Conservation (phyloP, 1,284 basidiomycete species). For the Boletus chippewaensis region DNA sequence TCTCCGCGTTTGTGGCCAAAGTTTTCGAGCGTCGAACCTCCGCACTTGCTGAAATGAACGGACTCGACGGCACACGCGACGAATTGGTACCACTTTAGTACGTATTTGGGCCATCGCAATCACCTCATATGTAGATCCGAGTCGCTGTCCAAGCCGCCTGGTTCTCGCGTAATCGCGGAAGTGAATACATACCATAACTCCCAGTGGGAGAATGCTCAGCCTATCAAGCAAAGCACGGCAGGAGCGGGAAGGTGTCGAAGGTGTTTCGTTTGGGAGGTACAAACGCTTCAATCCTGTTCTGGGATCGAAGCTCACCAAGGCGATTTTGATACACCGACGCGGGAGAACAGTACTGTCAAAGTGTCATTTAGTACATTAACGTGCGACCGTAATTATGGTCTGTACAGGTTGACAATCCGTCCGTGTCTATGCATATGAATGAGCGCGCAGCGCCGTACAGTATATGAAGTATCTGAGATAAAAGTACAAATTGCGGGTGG, state of each 20-base stretch:
- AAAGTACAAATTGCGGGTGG: conserved; percentile 14
- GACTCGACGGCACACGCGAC: conserved; percentile 19
- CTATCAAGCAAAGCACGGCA: conserved; percentile 4
- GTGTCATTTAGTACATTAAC: neutral
- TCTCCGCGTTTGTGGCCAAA: conserved; percentile 25
- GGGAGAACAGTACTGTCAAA: neutral
- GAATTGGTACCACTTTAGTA: conserved; percentile 15
- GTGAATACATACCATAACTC: conserved; percentile 18
- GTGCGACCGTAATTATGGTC: conserved; percentile 3
- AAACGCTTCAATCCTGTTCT: neutral
- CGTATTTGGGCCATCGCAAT: conserved; percentile 19
- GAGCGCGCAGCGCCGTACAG: conserved; percentile 15
- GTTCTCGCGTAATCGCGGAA: conserved; percentile 29
- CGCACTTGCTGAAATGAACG: conserved; percentile 28
- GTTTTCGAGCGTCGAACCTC: conserved; percentile 28
- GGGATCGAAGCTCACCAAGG: conserved; percentile 1
- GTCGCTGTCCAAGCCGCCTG: conserved; percentile 7
- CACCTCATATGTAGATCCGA: conserved; percentile 24
- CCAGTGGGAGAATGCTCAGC: conserved; percentile 3
- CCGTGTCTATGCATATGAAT: conserved; percentile 4
- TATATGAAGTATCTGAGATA: conserved; percentile 3
- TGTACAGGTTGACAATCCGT: conserved; percentile 3
- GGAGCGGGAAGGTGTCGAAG: neutral
- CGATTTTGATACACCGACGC: conserved; percentile 3
- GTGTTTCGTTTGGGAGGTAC: neutral